These are phyloP conservation scores for Terfezia boudieri DNA, from an alignment of 495 filamentous ascomycete genomes.

Conservation along the genomic window DNA sequence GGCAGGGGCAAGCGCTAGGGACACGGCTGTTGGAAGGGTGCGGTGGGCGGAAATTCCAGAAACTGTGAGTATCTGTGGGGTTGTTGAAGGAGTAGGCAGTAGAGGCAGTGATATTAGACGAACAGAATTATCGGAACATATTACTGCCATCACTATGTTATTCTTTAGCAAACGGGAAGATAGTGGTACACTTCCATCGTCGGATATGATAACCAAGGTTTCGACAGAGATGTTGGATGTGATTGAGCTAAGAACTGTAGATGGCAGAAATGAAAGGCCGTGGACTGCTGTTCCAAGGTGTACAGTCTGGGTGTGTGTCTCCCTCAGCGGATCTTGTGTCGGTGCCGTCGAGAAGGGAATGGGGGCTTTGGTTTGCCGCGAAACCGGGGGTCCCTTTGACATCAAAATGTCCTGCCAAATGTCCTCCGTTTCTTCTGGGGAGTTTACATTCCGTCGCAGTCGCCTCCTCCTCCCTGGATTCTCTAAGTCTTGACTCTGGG, in stretches of 20 bases:
- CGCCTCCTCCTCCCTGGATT: neutral
- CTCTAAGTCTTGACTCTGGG: neutral
- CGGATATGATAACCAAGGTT: constrained; percentile 16
- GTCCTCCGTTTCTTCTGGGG: constrained; percentile 10
- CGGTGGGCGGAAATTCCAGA: constrained; percentile 26
- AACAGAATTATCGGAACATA: constrained; percentile 38
- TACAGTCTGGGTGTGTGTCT: constrained; percentile 14
- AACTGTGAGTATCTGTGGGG: constrained; percentile 22
- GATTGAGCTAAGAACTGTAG: constrained; percentile 9
- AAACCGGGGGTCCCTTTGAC: constrained; percentile 21
- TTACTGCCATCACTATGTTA: constrained; percentile 32
- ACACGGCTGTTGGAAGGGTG: constrained; percentile 29
- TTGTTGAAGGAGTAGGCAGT: constrained; percentile 28
- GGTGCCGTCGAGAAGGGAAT: constrained; percentile 21
- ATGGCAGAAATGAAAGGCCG: constrained; percentile 12
- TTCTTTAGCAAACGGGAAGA: constrained; percentile 28
- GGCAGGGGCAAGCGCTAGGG: constrained; percentile 36
- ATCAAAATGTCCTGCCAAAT: constrained; percentile 32
- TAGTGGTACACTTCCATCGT: constrained; percentile 32
- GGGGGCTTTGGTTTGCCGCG: constrained; percentile 20
- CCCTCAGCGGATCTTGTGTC: constrained; percentile 17
- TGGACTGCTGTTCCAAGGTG: constrained; percentile 14
- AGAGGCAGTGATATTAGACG: constrained; percentile 37
- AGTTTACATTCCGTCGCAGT: constrained; percentile 1
- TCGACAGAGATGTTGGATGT: constrained; percentile 24